These are phyloP conservation scores for Periconia sp. DNA, from an alignment of 2,329 filamentous ascomycete genomes.

Conservation along the genomic window DNA sequence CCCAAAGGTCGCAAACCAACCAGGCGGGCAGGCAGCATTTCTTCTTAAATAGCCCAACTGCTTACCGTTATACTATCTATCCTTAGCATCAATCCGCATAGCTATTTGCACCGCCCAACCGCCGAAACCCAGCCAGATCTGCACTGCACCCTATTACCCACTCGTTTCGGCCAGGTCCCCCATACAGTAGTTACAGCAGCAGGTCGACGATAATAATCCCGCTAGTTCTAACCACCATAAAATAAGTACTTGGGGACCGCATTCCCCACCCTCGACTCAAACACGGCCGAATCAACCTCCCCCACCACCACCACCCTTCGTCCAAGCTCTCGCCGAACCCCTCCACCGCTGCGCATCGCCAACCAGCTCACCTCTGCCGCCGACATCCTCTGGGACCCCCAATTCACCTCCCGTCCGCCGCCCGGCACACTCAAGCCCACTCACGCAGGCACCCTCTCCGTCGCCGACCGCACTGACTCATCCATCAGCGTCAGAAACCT, in stretches of 20 bases:
- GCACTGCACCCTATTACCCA: background rate
- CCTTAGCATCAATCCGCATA: too few species aligned
- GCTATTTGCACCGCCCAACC: too few species aligned
- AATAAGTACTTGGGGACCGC: background rate
- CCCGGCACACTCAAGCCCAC: slow-evolving; percentile 50
- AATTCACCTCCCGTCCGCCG: slow-evolving; percentile 49
- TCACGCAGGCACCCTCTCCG: slow-evolving; percentile 51
- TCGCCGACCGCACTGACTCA: slow-evolving; percentile 52
- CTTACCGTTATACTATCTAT: too few species aligned
- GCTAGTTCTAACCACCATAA: background rate
- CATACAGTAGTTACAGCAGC: background rate
- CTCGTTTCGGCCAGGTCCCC: background rate
- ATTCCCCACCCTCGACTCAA: background rate
- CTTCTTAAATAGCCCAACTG: too few species aligned
- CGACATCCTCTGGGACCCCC: slow-evolving; percentile 53
- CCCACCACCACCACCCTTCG: slow-evolving; percentile 26
- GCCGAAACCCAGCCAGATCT: background rate
- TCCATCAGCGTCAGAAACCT: slow-evolving; percentile 53
- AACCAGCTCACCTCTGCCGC: slow-evolving; percentile 52
- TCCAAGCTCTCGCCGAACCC: slow-evolving; percentile 20
- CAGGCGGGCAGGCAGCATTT: too few species aligned
- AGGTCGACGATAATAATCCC: background rate
- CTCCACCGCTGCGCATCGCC: slow-evolving; percentile 45
- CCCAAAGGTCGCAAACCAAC: too few species aligned
- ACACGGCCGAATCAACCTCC: slow-evolving; percentile 9